These are phyloP conservation scores for Caryopteris hybrid DNA, from an alignment of 305 asterid species.

Conservation along the genomic window DNA sequence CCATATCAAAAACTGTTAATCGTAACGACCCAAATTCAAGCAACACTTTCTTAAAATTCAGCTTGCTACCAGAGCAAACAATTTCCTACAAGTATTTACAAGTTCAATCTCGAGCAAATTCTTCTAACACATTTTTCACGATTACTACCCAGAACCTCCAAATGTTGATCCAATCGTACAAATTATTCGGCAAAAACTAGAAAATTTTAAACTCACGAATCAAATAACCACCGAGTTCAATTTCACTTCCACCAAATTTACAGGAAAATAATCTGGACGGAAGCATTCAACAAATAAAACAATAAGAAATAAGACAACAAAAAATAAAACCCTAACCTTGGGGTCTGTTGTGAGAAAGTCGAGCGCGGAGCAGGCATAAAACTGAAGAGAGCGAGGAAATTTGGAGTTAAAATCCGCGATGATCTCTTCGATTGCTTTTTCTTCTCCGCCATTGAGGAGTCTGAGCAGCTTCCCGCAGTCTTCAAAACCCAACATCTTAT, in stretches of 20 bases:
- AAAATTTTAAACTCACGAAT: background rate
- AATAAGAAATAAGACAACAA: background rate
- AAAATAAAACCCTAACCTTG: constrained; percentile 36
- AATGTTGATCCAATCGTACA: constrained; percentile 7
- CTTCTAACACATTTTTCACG: background rate
- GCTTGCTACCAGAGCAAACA: background rate
- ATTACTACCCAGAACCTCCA: constrained; percentile 5
- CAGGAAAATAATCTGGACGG: background rate
- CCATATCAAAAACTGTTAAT: background rate
- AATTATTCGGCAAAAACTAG: background rate
- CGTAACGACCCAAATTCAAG: constrained; percentile 2
- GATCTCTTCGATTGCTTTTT: constrained; percentile 61
- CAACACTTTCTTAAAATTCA: background rate
- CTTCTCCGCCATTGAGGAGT: constrained; percentile 66
- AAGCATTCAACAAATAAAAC: background rate
- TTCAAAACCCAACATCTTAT: constrained; percentile 72
- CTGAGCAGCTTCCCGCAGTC: constrained; percentile 52
- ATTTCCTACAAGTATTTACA: background rate
- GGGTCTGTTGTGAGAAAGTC: constrained; percentile 54
- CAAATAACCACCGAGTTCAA: background rate
- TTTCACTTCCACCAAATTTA: background rate
- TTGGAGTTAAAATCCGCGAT: constrained; percentile 50
- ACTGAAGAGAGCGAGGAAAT: constrained; percentile 47
- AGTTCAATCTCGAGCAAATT: constrained; percentile 5
- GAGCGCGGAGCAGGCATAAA: constrained; percentile 68